Conservation (phyloP, 441 rosid genomes). For the Rhodomyrtus psidioides region DNA sequence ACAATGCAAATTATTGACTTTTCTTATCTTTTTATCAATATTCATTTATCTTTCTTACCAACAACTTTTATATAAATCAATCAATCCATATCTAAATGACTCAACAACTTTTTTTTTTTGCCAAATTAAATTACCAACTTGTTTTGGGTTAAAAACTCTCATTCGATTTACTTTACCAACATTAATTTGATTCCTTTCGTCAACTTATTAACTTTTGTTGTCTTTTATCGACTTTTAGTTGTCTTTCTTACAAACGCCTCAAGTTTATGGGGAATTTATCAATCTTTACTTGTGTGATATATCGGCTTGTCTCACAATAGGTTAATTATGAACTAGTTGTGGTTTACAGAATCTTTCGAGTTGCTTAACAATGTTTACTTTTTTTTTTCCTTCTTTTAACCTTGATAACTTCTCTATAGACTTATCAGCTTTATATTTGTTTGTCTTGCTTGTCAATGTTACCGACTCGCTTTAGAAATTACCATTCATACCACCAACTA, state of each 20-base stretch:
- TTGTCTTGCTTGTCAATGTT: neutral
- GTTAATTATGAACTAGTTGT: no score
- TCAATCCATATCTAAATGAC: neutral
- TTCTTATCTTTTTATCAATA: neutral
- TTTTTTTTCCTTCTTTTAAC: neutral
- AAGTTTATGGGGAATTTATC: no score
- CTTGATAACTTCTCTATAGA: neutral
- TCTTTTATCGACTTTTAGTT: neutral
- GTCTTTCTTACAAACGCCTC: no score
- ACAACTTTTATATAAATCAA: neutral
- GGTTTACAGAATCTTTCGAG: neutral
- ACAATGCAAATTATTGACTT: neutral
- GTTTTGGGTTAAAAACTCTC: neutral
- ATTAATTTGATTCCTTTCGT: neutral
- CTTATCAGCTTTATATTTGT: neutral
- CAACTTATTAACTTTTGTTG: no score
- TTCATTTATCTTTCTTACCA: neutral
- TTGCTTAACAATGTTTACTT: neutral
- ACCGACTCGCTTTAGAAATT: neutral
- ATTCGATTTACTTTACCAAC: neutral
- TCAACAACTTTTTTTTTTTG: neutral
- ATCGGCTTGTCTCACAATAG: neutral
- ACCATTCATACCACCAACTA: neutral
- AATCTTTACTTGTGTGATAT: neutral
- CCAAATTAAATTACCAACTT: neutral